Conservation (phyloP, 1,284 basidiomycete species). For the Rhizoctonia solani region DNA sequence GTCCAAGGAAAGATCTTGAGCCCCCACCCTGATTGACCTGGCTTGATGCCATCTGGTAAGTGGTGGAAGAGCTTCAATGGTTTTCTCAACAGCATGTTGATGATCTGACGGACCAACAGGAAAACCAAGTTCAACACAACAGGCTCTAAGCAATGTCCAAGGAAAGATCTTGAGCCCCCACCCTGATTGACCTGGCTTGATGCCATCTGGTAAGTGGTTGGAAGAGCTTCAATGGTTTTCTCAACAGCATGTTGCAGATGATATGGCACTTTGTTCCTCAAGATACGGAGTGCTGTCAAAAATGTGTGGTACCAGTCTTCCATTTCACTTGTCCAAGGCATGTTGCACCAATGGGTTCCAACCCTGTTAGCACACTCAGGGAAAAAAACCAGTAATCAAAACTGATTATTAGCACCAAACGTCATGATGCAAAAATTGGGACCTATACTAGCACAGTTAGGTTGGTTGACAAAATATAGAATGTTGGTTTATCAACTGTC, state of each 20-base stretch:
- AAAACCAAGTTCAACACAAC: too few relatives aligned
- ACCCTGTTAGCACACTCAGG: neutral
- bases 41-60: neutral
- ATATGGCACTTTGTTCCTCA: neutral
- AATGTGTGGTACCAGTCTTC: neutral
- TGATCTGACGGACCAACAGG: neutral
- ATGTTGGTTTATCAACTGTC: too few relatives aligned
- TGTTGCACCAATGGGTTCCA: neutral
- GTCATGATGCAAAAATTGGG: slow-evolving; percentile 1
- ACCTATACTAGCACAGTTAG: neutral
- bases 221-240: neutral
- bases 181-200: neutral
- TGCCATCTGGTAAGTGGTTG: neutral
- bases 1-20: too few relatives aligned
- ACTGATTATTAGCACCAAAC: slow-evolving; percentile 12
- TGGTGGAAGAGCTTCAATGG: neutral
- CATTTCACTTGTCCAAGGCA: neutral
- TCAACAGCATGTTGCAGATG: neutral
- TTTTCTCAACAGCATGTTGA: neutral
- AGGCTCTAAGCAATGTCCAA: too few relatives aligned
- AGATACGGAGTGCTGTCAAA: neutral
- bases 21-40: neutral
- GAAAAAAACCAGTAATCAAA: neutral
- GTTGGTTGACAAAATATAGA: too few relatives aligned
- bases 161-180: too few relatives aligned